phyloP scores from a whole-genome alignment of 352 stramenopile species.

The Globisporangium polare region DNA sequence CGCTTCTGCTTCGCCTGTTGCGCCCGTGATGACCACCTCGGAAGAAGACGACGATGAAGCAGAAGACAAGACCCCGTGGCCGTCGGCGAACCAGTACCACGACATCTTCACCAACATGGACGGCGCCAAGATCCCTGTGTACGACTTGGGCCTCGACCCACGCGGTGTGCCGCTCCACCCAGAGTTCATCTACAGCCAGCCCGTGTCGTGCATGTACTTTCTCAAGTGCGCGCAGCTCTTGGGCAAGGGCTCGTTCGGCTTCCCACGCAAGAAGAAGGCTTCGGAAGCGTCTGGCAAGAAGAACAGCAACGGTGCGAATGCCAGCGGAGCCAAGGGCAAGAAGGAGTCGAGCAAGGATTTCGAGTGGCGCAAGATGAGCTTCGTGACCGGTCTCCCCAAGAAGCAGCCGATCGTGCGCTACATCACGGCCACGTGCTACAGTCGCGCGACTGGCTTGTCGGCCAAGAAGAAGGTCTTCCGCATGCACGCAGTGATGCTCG shows the following conservation, averaged over 20 bases:
- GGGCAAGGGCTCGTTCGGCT: constrained; percentile 68
- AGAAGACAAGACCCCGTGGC: constrained; percentile 77
- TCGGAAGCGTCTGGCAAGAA: constrained; percentile 18
- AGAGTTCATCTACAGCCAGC: constrained; percentile 75
- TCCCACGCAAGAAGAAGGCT: constrained; percentile 58
- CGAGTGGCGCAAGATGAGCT: constrained; percentile 82
- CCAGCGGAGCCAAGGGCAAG: constrained; percentile 21
- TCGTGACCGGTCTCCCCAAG: constrained; percentile 73
- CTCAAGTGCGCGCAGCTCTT: constrained; percentile 55
- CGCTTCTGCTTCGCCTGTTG: neutral
- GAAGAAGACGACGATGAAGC: constrained; percentile 32
- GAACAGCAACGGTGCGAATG: constrained; percentile 23
- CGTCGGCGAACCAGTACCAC: constrained; percentile 61
- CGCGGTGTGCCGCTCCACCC: constrained; percentile 67
- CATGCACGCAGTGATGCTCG: constrained; percentile 80
- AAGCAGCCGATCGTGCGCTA: constrained; percentile 70
- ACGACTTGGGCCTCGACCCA: constrained; percentile 66
- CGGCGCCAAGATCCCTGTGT: constrained; percentile 46
- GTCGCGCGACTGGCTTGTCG: constrained; percentile 42
- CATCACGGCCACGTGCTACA: constrained; percentile 78
- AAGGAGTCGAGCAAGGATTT: constrained; percentile 67
- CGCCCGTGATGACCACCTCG: neutral
- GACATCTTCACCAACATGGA: constrained; percentile 41
- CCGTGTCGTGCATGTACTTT: constrained; percentile 76
- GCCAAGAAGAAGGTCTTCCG: constrained; percentile 76